Base-by-base conservation (phyloP, 495 filamentous ascomycete genomes). In the Parachaetomium inaequale region DNA sequence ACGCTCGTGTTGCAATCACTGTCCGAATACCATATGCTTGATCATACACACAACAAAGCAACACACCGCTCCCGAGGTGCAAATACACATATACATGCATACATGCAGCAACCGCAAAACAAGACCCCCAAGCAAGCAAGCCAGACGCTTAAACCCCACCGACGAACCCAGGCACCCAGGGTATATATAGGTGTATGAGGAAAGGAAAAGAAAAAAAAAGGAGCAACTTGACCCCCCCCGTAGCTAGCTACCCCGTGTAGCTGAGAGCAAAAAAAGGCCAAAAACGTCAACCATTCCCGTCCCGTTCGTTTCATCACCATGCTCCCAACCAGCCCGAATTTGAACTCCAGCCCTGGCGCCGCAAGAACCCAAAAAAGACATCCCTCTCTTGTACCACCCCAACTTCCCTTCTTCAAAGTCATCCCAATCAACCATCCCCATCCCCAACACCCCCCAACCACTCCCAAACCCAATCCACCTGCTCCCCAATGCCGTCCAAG, bases 101-200 rank as follows among this genome's bases (percentile, higher is more conserved):
- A 3, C 36, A 17, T 15, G 36, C n/a, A n/a, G n/a, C n/a, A n/a
- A 17, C 14, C 36, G 6, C 36, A 15, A 15, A 40, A 15, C 4
- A 40, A 40, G 36, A 40, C 14, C 14, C 36, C 36, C 36, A 40
- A 40, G 1, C 36, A 40, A 40, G 17, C 8, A 15, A 40, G 17
- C 3, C 8, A 40, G 17, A 34, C 42, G 54, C 26, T 57, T n/a
- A 10, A 52, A 31, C 49, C 49, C 15, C 29, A 32, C 15, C 28
- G 1, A n/a, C 54, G 11, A 31, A 17, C 38, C 54, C 25, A 45
- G 15, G 23, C 36, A 28, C 55, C 55, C 40, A 57, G 55, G 55
- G 55, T 57, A 57, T 57, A 56, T 43, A 46, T 57, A 57, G 12
- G 15, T 42, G n/a, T 2, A 29, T 21, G 23, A 42, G 17, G 17